Evolutionary conservation across 1,284 basidiomycete genomes (phyloP).

Genomic region (Sporisorium scitamineum): DNA sequence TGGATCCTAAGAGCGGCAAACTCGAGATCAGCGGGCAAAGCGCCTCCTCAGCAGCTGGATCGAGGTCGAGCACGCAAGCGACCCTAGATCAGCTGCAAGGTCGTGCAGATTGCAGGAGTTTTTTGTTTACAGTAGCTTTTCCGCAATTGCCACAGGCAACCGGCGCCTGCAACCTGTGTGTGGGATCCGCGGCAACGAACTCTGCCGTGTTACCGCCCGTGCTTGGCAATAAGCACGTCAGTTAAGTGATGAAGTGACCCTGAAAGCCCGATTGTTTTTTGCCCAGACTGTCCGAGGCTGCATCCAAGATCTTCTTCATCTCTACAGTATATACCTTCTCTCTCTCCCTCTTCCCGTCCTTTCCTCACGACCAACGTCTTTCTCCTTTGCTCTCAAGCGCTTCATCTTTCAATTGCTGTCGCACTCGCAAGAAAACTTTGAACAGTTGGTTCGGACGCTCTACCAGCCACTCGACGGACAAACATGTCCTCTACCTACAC

Average conservation of each 20-base stretch:
- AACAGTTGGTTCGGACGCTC: too few relatives aligned
- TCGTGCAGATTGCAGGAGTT: not conserved
- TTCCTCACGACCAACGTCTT: not conserved
- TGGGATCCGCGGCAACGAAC: not conserved
- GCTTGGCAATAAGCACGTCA: not conserved
- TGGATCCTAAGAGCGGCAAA: too few relatives aligned
- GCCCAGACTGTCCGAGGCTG: not conserved
- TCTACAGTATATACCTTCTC: not conserved
- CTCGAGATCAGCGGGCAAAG: too few relatives aligned
- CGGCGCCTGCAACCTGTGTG: not conserved
- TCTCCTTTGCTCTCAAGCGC: too few relatives aligned
- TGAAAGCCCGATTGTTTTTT: not conserved
- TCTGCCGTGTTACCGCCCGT: not conserved
- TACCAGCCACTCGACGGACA: not conserved
- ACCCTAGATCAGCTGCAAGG: not conserved
- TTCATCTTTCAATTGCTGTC: too few relatives aligned
- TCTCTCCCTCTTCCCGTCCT: too few relatives aligned
- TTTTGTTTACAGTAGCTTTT: slow-evolving; percentile 2
- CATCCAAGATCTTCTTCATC: not conserved
- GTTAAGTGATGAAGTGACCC: not conserved
- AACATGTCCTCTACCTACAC: slow-evolving; percentile 16
- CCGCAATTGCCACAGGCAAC: not conserved
- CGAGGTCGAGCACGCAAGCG: not conserved
- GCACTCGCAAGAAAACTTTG: too few relatives aligned
- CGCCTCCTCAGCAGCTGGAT: too few relatives aligned